These are phyloP conservation scores for Pleurotus citrinopileatus DNA, from an alignment of 768 basidiomycete species.

Conservation along the genomic window DNA sequence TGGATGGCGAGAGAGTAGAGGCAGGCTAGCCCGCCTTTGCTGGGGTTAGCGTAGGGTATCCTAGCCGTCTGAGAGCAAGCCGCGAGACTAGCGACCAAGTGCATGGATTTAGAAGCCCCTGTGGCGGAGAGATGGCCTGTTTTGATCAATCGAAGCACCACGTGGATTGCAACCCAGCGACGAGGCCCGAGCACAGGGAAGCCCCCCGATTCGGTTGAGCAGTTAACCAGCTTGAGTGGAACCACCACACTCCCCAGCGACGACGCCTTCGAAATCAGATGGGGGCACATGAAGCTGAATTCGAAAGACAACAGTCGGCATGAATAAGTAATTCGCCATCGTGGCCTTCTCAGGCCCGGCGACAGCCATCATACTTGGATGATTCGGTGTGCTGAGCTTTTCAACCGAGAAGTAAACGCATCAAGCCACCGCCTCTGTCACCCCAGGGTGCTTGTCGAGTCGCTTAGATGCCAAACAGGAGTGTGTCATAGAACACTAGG, in stretches of 20 bases:
- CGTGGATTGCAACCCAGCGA: no score
- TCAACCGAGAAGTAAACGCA: constrained; percentile 1
- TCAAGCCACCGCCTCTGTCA: not conserved
- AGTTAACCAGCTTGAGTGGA: no score
- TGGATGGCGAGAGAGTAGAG: not conserved
- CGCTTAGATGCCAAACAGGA: not conserved
- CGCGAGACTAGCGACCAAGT: not conserved
- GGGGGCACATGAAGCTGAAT: no score
- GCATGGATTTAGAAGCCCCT: not conserved
- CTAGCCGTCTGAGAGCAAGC: not conserved
- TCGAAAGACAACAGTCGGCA: no score
- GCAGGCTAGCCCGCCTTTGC: constrained; percentile 1
- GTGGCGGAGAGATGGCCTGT: not conserved
- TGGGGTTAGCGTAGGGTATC: not conserved
- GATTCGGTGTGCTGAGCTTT: not conserved
- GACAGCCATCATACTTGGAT: not conserved
- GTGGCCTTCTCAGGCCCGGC: not conserved
- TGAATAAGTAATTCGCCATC: not conserved
- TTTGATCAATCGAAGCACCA: no score
- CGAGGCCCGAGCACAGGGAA: no score
- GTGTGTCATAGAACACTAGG: no score
- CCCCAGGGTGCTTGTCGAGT: not conserved
- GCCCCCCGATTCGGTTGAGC: no score
- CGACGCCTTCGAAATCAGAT: not conserved
- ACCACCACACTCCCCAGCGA: no score